Percentiles rank a stretch among this genome's conserved stretches.
Conservation (phyloP, 257 asterid species). For the Solanum lycopersicoides region DNA sequence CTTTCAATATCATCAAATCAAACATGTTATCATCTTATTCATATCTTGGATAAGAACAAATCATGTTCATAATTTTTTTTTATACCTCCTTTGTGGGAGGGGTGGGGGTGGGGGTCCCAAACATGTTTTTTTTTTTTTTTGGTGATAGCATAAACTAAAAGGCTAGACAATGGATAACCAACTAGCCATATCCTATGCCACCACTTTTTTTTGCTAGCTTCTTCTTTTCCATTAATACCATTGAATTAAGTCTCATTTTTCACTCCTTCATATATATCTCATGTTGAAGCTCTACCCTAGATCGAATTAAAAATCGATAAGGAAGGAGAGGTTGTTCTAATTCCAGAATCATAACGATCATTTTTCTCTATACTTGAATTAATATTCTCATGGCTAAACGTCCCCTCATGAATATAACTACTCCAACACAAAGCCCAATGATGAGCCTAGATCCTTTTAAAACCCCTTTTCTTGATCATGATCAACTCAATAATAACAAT, state of each 20-base stretch:
- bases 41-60: not conserved
- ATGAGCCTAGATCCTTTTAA: not conserved
- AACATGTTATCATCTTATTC: not conserved
- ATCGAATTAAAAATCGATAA: not conserved
- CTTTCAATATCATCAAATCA: not conserved
- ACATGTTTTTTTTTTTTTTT: not conserved
- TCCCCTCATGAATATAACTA: not conserved
- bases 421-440: conserved; percentile 10
- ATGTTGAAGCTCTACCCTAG: not conserved
- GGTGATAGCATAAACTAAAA: not conserved
- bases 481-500: not conserved
- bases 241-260: not conserved
- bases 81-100: not conserved
- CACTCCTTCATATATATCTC: not conserved
- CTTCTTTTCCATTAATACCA: not conserved
- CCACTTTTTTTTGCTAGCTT: not conserved
- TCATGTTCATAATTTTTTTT: not conserved
- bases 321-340: not conserved
- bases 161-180: not conserved
- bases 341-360: not conserved
- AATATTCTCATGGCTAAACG: not conserved
- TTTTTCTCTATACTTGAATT: not conserved
- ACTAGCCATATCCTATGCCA: not conserved
- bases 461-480: not conserved
- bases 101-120: not conserved